Evolutionary conservation across 164 flowering plant genomes (phyloP).

Genomic region (Aristolochia fimbriata): DNA sequence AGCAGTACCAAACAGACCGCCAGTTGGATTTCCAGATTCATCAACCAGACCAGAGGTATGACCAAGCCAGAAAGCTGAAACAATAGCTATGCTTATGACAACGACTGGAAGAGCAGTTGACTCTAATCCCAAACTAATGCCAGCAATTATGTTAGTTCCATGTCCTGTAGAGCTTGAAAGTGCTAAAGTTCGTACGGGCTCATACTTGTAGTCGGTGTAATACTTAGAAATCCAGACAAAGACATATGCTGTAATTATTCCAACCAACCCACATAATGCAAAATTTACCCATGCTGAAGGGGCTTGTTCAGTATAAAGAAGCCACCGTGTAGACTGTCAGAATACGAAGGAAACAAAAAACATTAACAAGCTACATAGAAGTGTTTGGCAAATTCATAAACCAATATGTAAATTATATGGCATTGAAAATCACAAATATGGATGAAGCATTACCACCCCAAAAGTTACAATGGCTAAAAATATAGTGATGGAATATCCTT

Average conservation of each 20-base stretch:
- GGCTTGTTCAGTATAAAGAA: constrained; percentile 91
- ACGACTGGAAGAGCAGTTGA: constrained; percentile 98
- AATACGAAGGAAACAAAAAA: constrained; percentile 6
- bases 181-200: constrained; percentile 91
- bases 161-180: constrained; percentile 96
- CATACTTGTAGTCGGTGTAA: constrained; percentile 96
- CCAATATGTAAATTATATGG: not conserved
- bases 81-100: constrained; percentile 73
- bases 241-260: constrained; percentile 80
- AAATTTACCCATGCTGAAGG: constrained; percentile 95
- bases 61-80: constrained; percentile 95
- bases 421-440: not conserved
- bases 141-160: constrained; percentile 98
- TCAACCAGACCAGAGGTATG: constrained; percentile 89
- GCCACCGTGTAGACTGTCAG: constrained; percentile 94
- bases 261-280: constrained; percentile 93
- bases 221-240: constrained; percentile 93
- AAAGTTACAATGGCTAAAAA: constrained; percentile 79
- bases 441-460: constrained; percentile 56
- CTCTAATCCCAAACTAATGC: constrained; percentile 92
- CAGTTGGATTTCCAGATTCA: constrained; percentile 80
- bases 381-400: not conserved
- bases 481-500: constrained; percentile 88
- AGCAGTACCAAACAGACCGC: constrained; percentile 97
- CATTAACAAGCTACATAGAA: constrained; percentile 2